Percentiles rank a stretch among this genome's conserved stretches.
These are phyloP conservation scores for Quercus dentata DNA, from an alignment of 306 rosid species.

Conservation along the genomic window DNA sequence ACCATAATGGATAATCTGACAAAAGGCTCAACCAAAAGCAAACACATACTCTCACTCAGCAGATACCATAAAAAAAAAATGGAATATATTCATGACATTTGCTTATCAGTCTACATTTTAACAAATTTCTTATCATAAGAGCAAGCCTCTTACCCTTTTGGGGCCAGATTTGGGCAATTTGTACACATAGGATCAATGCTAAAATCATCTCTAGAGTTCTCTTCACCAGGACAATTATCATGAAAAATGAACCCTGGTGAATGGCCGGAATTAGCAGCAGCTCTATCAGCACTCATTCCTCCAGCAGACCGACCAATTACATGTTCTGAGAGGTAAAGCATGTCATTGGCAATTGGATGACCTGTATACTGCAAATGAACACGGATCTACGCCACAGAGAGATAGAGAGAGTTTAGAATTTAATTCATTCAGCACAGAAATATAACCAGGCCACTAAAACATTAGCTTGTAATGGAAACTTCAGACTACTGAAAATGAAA, in stretches of 20 bases:
- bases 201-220: slow-evolving; percentile 41
- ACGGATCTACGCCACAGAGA: slow-evolving; percentile 58
- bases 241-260: slow-evolving; percentile 28
- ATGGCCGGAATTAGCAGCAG: slow-evolving; percentile 38
- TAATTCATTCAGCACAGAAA: neutral
- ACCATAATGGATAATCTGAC: neutral
- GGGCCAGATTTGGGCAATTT: slow-evolving; percentile 84
- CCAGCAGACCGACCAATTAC: slow-evolving; percentile 34
- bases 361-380: slow-evolving; percentile 77
- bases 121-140: slow-evolving; percentile 1
- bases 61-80: neutral
- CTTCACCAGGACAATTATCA: slow-evolving; percentile 38
- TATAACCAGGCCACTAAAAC: neutral
- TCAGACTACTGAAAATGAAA: neutral
- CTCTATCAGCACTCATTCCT: slow-evolving; percentile 56
- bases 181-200: slow-evolving; percentile 81
- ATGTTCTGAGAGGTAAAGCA: slow-evolving; percentile 61
- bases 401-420: neutral
- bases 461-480: neutral
- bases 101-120: neutral
- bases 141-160: slow-evolving; percentile 58
- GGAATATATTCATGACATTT: neutral
- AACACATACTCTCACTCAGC: neutral
- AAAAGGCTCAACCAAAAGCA: neutral
- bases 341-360: slow-evolving; percentile 86